Evolutionary conservation across 768 basidiomycete genomes (phyloP).

Genomic region (Boletus bicolor): DNA sequence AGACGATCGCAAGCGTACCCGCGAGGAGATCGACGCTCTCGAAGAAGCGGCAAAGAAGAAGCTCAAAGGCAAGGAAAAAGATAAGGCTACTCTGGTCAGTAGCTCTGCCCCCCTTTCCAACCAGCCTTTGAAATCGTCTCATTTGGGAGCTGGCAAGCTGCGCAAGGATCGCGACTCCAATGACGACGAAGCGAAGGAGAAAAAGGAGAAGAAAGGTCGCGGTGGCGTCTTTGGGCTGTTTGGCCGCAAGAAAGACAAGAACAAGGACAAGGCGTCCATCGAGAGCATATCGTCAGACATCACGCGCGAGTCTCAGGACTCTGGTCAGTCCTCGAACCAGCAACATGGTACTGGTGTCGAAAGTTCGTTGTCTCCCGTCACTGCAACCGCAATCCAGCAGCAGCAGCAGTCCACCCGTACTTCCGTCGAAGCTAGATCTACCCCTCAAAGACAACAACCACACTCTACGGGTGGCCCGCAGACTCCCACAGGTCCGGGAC

Average conservation of each 20-base stretch:
- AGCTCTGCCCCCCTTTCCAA: slow-evolving; percentile 28
- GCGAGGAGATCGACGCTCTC: slow-evolving; percentile 46
- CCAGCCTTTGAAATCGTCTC: slow-evolving; percentile 14
- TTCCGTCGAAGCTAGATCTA: slow-evolving; percentile 18
- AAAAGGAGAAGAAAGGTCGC: slow-evolving; percentile 63
- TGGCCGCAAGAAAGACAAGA: slow-evolving; percentile 70
- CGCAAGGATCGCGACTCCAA: slow-evolving; percentile 44
- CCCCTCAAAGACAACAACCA: slow-evolving; percentile 21
- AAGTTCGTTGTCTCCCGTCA: slow-evolving; percentile 49
- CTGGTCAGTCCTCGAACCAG: slow-evolving; percentile 49
- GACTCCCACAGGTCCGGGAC: slow-evolving; percentile 30
- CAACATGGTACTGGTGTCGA: slow-evolving; percentile 28
- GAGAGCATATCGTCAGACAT: slow-evolving; percentile 50
- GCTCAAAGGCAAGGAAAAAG: slow-evolving; percentile 47
- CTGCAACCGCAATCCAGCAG: slow-evolving; percentile 53
- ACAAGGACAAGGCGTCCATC: slow-evolving; percentile 56
- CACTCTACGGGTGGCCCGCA: slow-evolving; percentile 26
- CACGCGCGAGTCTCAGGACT: slow-evolving; percentile 60
- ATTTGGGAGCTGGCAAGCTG: slow-evolving; percentile 32
- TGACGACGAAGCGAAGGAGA: slow-evolving; percentile 51
- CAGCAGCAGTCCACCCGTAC: slow-evolving; percentile 43
- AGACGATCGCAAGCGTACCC: slow-evolving; percentile 50
- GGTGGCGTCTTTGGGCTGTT: slow-evolving; percentile 79
- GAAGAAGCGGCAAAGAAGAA: slow-evolving; percentile 51
- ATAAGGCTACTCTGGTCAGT: slow-evolving; percentile 37